Evolutionary conservation across 1,139 yeast species (phyloP), one percentile per base, ranked within the genome.

Genomic region (Scheffersomyces quercinus): DNA sequence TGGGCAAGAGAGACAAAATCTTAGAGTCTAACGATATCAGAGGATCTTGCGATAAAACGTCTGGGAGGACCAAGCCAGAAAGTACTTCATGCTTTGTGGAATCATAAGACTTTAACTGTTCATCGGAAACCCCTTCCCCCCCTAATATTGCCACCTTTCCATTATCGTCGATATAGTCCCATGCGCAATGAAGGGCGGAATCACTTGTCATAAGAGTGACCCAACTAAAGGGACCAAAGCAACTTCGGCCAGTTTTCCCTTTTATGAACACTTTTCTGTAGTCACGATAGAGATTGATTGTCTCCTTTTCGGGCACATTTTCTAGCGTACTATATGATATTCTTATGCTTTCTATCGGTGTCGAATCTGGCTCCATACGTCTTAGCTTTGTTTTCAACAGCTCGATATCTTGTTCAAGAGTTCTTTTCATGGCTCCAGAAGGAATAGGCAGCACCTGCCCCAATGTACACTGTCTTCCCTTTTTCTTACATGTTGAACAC

Each of bases 181-280:
- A 36, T 9, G 31, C 12, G 2, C 16, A 28, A 3, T 7, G 31
- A 12, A 36, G 20, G 6, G 39, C 39, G 14, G 24, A 24, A 10
- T 36, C 39, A n/a, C 29, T 28, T 13, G 13, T 36, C 39, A 36
- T 36, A 4, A 36, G 31, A 20, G 39, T 28, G 10, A 28, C 28
- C 26, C 39, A 36, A 13, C 33, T 28, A 6, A 36, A 29, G 12
- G 39, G 39, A 11, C 31, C 31, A 13, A 28, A 36, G 16, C 36
- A 8, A 46, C 48, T 24, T 12, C 47, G 8, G 37, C 36, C 14
- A 44, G 37, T 41, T 47, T 49, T 2, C 35, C 20, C 20, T 31
- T 31, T 31, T 10, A 31, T 31, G 24, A 14, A 31, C n/a, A 31
- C 35, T 11, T 31, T 31, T 10, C n/a, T 14, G 8, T 31, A 31